Base-by-base conservation (phyloP, 2,329 filamentous ascomycete species). In the Aspergillus sp. region DNA sequence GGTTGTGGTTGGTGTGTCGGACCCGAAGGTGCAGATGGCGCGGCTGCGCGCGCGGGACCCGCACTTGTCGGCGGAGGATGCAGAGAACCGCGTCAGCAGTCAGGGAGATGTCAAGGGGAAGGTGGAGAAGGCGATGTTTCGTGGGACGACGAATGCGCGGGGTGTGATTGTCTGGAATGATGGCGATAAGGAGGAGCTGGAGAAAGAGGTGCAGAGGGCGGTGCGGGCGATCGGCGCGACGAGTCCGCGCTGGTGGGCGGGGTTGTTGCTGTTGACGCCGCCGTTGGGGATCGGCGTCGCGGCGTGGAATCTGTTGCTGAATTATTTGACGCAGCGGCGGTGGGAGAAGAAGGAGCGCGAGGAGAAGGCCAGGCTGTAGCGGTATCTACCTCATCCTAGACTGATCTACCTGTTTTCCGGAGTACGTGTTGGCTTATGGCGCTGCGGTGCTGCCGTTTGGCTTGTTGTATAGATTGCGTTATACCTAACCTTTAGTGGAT, bases 91-190 rank as follows among this genome's bases (percentile, higher is more conserved):
- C 16, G 90, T 99, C 4, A 76, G 80, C 57, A 95, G 90, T 67
- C 94, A 99, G 79, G 87, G 85, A 43, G 89, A 95, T 70, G 88
- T 96, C 55, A 79, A 84, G 59, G 83, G 88, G 62, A 97, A 97
- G 80, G 92, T 89, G 16, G 79, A 81, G 67, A 78, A 90, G 67
- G 89, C 86, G 55, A 78, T 88, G 72, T 84, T 81, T 44, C 77
- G 90, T 43, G 47, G 68, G 1, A 66, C 73, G 42, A 84, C 83
- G 3, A 64, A 69, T 40, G 77, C 76, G 6, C 81, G 79, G 45
- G 93, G 92, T 0, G 81, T 91, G 3, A 90, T 96, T 32, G 81
- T 99, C 20, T 94, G 89, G 89, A 99, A 99, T 73, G 93, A 97
- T 73, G 83, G 83, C 2, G 84, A 83, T 44, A 85, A 79, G 65